Evolutionary conservation across 495 filamentous ascomycete genomes (phyloP), one percentile per base, ranked within the genome.

Genomic region (Lasiosphaeria hispida): DNA sequence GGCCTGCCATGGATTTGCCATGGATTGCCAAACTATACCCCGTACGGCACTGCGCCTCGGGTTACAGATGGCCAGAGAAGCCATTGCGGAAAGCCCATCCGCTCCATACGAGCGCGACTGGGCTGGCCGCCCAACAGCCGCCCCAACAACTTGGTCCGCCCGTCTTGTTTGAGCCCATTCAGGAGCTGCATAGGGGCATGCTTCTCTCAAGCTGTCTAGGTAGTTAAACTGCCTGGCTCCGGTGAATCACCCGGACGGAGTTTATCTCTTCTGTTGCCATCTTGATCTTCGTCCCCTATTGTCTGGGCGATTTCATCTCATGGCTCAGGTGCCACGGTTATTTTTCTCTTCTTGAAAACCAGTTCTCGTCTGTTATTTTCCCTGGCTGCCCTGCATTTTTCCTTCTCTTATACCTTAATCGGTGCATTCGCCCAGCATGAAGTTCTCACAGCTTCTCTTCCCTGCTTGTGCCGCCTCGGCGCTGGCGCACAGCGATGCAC

Each of bases 371-470:
- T 34, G 15, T 57, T n/a, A n/a, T 34, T 39, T 39, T 3, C 44
- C 1, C 7, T 1, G 10, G 14, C 17, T 44, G 13, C 15, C 15
- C 7, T 30, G 14, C 15, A 13, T 11, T 44, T 33, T 41, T 15
- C 18, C 39, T 10, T 34, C 23, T 42, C 33, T 40, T 58, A 33
- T 40, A 14, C 15, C 10, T 55, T 34, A 11, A 47, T 36, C 43
- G 42, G 13, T 55, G 30, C 35, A 38, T 15, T 51, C 9, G 55
- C 11, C 8, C 39, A 52, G 23, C 19, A 60, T 54, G 56, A 60
- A 54, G 50, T 34, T 55, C 17, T 18, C n/a, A 15, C 57, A 54
- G 23, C 23, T 7, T 23, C 3, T 50, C 36, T 11, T 23, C 36
- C 23, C 23, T 2, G 10, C 34, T 3, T 44, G 30, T 43, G 49